These are phyloP conservation scores for Hypoxylon sp. DNA, from an alignment of 2,329 filamentous ascomycete genomes.

Conservation along the genomic window DNA sequence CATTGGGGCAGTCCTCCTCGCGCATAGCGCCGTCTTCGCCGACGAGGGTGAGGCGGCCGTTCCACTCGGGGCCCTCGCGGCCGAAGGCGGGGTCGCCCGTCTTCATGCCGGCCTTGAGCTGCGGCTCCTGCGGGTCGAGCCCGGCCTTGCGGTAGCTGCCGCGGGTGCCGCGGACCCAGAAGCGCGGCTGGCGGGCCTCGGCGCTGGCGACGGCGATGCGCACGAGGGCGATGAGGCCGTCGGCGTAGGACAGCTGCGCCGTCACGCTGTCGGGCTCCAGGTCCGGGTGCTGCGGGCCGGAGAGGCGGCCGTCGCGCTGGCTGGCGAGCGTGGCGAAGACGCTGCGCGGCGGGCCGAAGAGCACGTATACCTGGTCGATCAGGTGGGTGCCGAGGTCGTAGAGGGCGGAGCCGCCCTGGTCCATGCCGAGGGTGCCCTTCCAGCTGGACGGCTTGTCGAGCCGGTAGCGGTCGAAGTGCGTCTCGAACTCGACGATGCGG, in stretches of 20 bases:
- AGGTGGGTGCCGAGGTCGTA: conserved; percentile 83
- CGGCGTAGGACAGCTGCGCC: conserved; percentile 74
- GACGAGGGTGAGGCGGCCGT: conserved; percentile 70
- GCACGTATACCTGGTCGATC: conserved; percentile 77
- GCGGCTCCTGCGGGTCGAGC: conserved; percentile 81
- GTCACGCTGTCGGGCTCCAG: conserved; percentile 70
- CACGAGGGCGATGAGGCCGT: conserved; percentile 74
- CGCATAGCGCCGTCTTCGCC: conserved; percentile 63
- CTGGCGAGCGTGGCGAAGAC: conserved; percentile 77
- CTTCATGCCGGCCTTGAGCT: conserved; percentile 73
- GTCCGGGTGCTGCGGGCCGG: conserved; percentile 53
- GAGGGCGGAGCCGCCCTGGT: conserved; percentile 73
- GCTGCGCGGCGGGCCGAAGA: conserved; percentile 76
- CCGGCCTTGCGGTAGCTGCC: conserved; percentile 79
- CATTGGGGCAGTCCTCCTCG: conserved; percentile 66
- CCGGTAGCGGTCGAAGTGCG: conserved; percentile 83
- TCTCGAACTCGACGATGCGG: conserved; percentile 81
- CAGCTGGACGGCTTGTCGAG: conserved; percentile 70
- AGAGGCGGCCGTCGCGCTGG: conserved; percentile 66
- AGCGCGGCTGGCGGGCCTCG: conserved; percentile 77
- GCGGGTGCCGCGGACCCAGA: conserved; percentile 81
- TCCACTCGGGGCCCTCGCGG: conserved; percentile 68
- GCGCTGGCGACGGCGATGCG: conserved; percentile 77
- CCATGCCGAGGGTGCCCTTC: conserved; percentile 73
- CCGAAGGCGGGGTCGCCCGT: conserved; percentile 74